A percentile compares a stretch with the other conserved stretches of the same genome.
Conservation (phyloP, 192 early-diverging fungal species). For the Linnemannia exigua region DNA sequence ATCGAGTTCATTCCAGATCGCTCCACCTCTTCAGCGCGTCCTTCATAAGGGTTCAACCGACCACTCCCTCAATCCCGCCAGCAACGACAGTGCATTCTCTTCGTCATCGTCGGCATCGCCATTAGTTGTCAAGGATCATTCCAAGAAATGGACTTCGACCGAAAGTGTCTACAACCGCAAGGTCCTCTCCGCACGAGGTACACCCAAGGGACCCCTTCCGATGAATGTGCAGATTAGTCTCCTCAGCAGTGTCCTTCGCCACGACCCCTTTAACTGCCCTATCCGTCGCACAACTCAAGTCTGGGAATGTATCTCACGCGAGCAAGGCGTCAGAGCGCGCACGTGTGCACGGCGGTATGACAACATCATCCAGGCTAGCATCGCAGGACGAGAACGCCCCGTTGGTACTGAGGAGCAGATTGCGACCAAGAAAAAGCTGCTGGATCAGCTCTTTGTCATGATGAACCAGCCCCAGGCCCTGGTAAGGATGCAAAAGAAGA, state of each 20-base stretch:
- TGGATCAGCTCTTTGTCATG: constrained; percentile 48
- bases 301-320: constrained; percentile 42
- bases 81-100: background rate
- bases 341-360: constrained; percentile 50
- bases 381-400: constrained; percentile 34
- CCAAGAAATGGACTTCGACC: background rate
- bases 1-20: background rate
- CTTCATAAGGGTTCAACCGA: background rate
- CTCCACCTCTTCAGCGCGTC: background rate
- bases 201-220: constrained; percentile 35
- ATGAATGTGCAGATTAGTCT: constrained; percentile 45
- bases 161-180: constrained; percentile 1
- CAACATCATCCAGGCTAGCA: constrained; percentile 53
- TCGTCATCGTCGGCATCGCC: background rate
- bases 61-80: background rate
- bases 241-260: constrained; percentile 32
- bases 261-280: constrained; percentile 54
- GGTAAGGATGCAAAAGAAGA: constrained; percentile 51
- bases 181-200: constrained; percentile 22
- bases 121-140: background rate
- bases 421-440: constrained; percentile 31
- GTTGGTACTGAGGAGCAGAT: constrained; percentile 40
- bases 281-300: constrained; percentile 50
- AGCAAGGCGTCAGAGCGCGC: constrained; percentile 46
- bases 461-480: constrained; percentile 57